Percentiles rank a stretch among this genome's conserved stretches.
Evolutionary conservation across 495 filamentous ascomycete genomes (phyloP).

Genomic region (Neurospora discreta): DNA sequence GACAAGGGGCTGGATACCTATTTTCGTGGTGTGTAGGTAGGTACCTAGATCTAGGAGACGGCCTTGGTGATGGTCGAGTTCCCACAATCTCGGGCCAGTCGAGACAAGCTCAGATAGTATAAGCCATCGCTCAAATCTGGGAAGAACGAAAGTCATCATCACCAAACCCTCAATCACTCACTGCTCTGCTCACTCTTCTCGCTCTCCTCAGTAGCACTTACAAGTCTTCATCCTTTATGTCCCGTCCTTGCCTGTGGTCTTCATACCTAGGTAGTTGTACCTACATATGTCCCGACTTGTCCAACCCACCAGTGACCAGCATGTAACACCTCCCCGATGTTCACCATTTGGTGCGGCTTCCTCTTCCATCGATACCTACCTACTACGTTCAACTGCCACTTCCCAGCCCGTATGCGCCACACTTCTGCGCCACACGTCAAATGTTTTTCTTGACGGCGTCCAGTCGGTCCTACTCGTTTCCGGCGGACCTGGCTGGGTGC

Average conservation of each 20-base stretch:
- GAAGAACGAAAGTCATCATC: not conserved
- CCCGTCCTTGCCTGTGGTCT: not conserved
- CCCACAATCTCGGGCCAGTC: not conserved
- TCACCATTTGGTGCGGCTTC: not conserved
- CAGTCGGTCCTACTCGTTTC: not conserved
- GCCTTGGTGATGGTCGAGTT: not conserved
- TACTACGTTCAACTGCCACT: not conserved
- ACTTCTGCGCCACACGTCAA: too few relatives aligned
- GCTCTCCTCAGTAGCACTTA: not conserved
- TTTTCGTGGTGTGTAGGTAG: not conserved
- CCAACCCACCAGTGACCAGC: not conserved
- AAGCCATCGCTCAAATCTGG: not conserved
- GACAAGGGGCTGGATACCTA: not conserved
- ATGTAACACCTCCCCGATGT: not conserved
- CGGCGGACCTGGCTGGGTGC: not conserved
- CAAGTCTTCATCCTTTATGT: not conserved
- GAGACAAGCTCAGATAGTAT: not conserved
- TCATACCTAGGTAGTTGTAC: too few relatives aligned
- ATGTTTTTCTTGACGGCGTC: not conserved
- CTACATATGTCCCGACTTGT: not conserved
- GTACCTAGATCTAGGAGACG: too few relatives aligned
- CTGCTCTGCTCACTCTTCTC: not conserved
- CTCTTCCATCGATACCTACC: too few relatives aligned
- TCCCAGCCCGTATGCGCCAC: not conserved
- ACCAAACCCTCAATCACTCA: not conserved